Base-by-base conservation (phyloP, 2,329 filamentous ascomycete species). In the Penicillium capsulatum region DNA sequence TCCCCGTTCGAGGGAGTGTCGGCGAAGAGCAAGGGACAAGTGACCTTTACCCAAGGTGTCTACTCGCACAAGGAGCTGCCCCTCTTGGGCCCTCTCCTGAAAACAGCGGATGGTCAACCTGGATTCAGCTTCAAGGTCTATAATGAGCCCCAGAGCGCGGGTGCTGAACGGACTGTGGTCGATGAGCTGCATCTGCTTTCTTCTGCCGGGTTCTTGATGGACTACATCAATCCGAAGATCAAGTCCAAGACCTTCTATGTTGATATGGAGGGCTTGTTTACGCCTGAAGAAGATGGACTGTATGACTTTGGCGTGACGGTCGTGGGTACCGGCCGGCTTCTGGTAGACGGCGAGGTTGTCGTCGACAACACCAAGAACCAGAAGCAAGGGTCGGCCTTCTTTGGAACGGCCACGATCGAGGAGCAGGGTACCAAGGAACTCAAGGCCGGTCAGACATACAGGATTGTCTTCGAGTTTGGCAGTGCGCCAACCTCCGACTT, bases 261-360 rank as follows among this genome's bases (percentile, higher is more conserved):
- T 19, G 75, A 80, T 35, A 70, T 83, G 49, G 79, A 83, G 49
- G 79, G 78, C 15, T 72, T 67, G 3, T 72, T 81, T 34, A 75
- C 76, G 1, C 74, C 80, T 1, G 75, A 81, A 3, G 75, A 80
- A 46, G 76, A 79, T 47, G 73, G 73, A 28, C 66, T 72, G 1
- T 84, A 80, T 59, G 79, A 84, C 54, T 76, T 86, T 40, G 77
- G 80, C n/a, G 67, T 83, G 17, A 77, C 79, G 4, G 81, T 84
- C 6, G 75, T 75, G 30, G 82, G 82, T 17, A 81, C 78, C 1
- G 81, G 79, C n/a, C 79, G 77, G 49, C 68, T 84, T 8, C 81
- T 75, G 48, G 72, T 84, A 39, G 76, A 85, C 47, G 79, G 69
- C 43, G 66, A 79, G 42, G 64, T 83, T 2, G 68, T 84, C 19